Base-by-base conservation (phyloP, 2,329 filamentous ascomycete genomes). In the Mollisia scopiformis region DNA sequence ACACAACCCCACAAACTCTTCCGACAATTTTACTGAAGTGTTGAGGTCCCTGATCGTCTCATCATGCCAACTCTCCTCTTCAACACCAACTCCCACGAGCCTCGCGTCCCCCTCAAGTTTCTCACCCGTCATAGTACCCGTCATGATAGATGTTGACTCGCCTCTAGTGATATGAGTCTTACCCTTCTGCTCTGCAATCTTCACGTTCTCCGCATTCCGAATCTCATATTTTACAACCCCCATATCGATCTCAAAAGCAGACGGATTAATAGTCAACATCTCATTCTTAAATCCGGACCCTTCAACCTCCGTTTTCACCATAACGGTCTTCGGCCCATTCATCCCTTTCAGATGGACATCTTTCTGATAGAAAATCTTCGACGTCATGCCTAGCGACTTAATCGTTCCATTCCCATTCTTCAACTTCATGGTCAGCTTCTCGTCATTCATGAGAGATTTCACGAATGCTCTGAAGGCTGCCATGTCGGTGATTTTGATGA, bases 201-300 rank as follows among this genome's bases (percentile, higher is more conserved):
- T 50, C 8, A 33, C 50, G 5, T 56, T 59, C 64, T 62, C 51
- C 19, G 10, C 50, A 33, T 62, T 60, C 25, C 31, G 25, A 39
- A 64, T 53, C 25, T 60, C 57, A 35, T 62, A 50, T 25, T 62
- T 55, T 27, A 60, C 50, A 8, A 54, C 55, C 14, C 62, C 62
- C 31, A 64, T 37, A 57, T 64, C 62, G 7, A 64, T 50, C 30
- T 64, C 62, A 27, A 62, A 25, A 25, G 62, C 59, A 27, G 33
- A 49, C 4, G 62, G 62, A 52, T 64, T 62, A 3, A 27, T 21
- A 4, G 51, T 35, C 23, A 28, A 39, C 28, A 64, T 54, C n/a
- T 54, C 57, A 43, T 52, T 64, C 50, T 14, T 64, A 49, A 60
- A 64, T 6, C 56, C 56, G 4, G 28, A 35, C 1, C 53, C 56